phyloP scores from a whole-genome alignment of 2,329 filamentous ascomycete species.

The Blastomyces parvus region DNA sequence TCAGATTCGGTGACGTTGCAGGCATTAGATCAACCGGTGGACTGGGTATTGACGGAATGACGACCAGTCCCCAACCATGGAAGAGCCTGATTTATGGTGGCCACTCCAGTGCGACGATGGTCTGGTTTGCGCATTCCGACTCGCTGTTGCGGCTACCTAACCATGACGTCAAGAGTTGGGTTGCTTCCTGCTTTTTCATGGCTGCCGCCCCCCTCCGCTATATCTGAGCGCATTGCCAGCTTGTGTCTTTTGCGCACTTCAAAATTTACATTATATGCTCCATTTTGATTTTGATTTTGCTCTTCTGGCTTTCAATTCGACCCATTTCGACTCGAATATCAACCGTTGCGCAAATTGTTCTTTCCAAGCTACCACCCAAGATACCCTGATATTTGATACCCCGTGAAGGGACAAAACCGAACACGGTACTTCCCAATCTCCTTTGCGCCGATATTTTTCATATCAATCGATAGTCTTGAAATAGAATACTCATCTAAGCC shows the following conservation, averaged over 20 bases:
- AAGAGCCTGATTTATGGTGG: neutral
- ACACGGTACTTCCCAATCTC: neutral
- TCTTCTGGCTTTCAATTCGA: neutral
- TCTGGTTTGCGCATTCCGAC: neutral
- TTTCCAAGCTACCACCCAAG: neutral
- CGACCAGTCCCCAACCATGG: neutral
- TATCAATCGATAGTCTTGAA: neutral
- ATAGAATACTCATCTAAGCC: neutral
- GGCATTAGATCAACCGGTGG: neutral
- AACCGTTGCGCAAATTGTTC: neutral
- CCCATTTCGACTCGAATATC: neutral
- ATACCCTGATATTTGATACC: neutral
- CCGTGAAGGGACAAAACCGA: neutral
- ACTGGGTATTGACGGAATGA: too few relatives aligned
- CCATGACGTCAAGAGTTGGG: conserved; percentile 5
- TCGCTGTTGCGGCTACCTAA: neutral
- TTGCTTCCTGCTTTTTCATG: neutral
- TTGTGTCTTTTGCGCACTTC: neutral
- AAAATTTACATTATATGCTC: neutral
- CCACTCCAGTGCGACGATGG: neutral
- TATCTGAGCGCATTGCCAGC: neutral
- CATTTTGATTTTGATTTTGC: neutral
- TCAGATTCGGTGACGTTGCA: neutral
- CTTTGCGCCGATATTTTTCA: neutral
- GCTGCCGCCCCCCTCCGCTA: neutral